Percentiles rank a stretch among this genome's conserved stretches.
Conservation (phyloP, 1,284 basidiomycete species). For the Ceratobasidium sp. region DNA sequence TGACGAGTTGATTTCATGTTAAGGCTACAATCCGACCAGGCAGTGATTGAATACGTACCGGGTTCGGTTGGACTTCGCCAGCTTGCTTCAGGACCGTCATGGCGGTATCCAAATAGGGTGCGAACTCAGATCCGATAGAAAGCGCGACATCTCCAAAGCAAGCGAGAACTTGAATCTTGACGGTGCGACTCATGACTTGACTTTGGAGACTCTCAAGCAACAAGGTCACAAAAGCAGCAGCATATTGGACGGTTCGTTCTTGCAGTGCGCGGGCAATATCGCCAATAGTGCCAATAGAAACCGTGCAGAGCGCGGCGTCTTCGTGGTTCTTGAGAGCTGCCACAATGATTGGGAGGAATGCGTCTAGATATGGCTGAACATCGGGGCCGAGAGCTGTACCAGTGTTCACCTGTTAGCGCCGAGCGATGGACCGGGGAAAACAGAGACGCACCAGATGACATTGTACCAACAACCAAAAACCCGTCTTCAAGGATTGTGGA, state of each 20-base stretch:
- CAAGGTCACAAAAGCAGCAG: constrained; percentile 88
- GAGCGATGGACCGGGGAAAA: constrained; percentile 8
- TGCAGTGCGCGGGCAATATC: constrained; percentile 94
- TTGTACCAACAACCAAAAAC: constrained; percentile 93
- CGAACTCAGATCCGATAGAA: constrained; percentile 87
- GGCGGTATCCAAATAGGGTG: constrained; percentile 89
- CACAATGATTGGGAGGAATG: constrained; percentile 91
- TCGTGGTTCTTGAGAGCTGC: constrained; percentile 92
- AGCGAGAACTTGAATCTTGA: constrained; percentile 95
- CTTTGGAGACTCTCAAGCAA: constrained; percentile 93
- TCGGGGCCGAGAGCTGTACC: constrained; percentile 77
- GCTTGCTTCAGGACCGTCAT: constrained; percentile 95
- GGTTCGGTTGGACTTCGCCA: constrained; percentile 84
- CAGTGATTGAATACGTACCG: constrained; percentile 63
- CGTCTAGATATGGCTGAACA: constrained; percentile 89
- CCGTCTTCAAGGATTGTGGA: constrained; percentile 98
- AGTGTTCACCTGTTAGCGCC: constrained; percentile 4
- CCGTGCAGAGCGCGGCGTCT: constrained; percentile 94
- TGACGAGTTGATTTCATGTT: constrained; percentile 49
- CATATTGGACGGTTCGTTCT: constrained; percentile 83
- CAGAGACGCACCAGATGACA: constrained; percentile 69
- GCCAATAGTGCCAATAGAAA: constrained; percentile 94
- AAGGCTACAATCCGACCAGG: constrained; percentile 20
- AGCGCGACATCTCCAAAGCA: constrained; percentile 98
- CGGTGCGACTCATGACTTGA: constrained; percentile 89